phyloP scores from a whole-genome alignment of 768 basidiomycete genomes.

The Hygrophorus pudorinus region DNA sequence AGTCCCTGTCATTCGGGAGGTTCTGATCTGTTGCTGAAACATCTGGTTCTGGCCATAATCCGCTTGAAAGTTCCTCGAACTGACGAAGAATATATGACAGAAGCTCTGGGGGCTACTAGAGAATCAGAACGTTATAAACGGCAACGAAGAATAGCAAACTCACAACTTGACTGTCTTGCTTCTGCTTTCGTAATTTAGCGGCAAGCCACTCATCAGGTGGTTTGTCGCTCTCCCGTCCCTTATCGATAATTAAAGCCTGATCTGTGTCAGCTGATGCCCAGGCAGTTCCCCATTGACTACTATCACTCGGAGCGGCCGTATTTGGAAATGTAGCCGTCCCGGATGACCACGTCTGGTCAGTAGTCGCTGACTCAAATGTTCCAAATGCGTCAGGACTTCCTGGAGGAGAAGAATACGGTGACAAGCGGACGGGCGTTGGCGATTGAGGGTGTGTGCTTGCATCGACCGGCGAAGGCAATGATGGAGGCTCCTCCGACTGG shows the following conservation, averaged over 20 bases:
- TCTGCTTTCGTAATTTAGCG: slow-evolving; percentile 47
- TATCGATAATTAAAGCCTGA: too few relatives aligned
- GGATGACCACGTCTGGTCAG: slow-evolving; percentile 26
- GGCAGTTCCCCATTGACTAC: slow-evolving; percentile 24
- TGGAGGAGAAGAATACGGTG: not conserved
- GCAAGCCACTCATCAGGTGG: slow-evolving; percentile 58
- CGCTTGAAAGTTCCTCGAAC: slow-evolving; percentile 40
- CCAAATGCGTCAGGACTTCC: slow-evolving; percentile 41
- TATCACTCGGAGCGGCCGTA: slow-evolving; percentile 21
- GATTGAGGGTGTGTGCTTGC: slow-evolving; percentile 8
- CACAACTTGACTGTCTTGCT: slow-evolving; percentile 56
- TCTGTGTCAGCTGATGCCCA: slow-evolving; percentile 26
- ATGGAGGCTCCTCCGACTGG: not conserved
- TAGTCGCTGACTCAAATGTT: slow-evolving; percentile 44
- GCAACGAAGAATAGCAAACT: slow-evolving; percentile 20
- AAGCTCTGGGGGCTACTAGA: slow-evolving; percentile 55
- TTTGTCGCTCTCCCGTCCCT: slow-evolving; percentile 16
- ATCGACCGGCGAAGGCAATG: not conserved
- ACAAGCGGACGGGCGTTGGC: slow-evolving; percentile 7
- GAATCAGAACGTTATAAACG: slow-evolving; percentile 12
- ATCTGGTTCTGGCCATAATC: slow-evolving; percentile 36
- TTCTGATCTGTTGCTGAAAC: slow-evolving; percentile 1
- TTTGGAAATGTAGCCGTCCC: slow-evolving; percentile 15
- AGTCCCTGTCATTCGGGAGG: slow-evolving; percentile 14
- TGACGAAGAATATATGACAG: slow-evolving; percentile 45